phyloP scores from a whole-genome alignment of 306 rosid genomes.

The Glycine latifolia region DNA sequence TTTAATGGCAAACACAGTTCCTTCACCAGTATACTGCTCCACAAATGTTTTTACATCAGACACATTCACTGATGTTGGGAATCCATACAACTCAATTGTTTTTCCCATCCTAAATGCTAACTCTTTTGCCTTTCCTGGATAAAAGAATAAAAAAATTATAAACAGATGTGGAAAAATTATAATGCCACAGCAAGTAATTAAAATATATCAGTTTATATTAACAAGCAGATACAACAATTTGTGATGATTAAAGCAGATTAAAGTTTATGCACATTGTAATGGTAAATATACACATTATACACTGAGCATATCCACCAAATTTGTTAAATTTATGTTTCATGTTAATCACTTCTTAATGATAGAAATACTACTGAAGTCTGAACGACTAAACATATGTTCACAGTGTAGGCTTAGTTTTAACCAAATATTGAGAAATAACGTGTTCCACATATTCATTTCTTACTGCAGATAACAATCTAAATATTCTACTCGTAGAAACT shows the following conservation, averaged over 20 bases:
- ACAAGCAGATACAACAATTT: slow-evolving; percentile 18
- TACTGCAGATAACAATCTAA: slow-evolving; percentile 4
- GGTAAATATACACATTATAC: neutral
- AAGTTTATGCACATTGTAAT: neutral
- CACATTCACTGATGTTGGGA: slow-evolving; percentile 50
- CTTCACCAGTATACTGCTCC: slow-evolving; percentile 65
- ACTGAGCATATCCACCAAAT: neutral
- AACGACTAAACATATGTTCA: neutral
- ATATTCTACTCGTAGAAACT: neutral
- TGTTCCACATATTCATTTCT: neutral
- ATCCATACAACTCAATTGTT: slow-evolving; percentile 74
- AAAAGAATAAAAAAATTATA: neutral
- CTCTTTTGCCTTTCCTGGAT: slow-evolving; percentile 39
- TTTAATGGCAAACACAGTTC: slow-evolving; percentile 64
- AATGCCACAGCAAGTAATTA: neutral
- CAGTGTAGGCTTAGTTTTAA: neutral
- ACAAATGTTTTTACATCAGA: slow-evolving; percentile 49
- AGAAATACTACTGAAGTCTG: neutral
- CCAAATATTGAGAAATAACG: slow-evolving; percentile 1
- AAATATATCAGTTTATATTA: slow-evolving; percentile 18
- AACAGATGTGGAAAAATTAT: neutral
- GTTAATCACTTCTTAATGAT: neutral
- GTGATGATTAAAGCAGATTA: neutral
- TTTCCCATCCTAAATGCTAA: slow-evolving; percentile 59
- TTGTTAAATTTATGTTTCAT: neutral